These are phyloP conservation scores for Potentilla sterilis DNA, from an alignment of 306 rosid genomes.

Conservation along the genomic window DNA sequence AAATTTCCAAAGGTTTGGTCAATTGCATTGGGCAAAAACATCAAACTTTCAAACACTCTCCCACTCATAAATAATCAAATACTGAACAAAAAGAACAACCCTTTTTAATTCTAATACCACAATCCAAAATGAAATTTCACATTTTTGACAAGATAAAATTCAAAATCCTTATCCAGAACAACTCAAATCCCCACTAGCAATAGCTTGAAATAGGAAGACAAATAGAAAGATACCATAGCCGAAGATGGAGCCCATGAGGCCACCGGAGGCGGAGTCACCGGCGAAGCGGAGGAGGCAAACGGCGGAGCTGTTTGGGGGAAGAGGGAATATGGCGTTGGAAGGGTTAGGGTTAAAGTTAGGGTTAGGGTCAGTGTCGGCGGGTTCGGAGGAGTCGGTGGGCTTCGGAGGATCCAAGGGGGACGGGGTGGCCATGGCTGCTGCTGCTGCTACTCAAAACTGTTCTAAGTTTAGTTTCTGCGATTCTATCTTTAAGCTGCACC, in stretches of 20 bases:
- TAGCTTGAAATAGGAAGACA: background rate
- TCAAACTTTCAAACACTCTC: background rate
- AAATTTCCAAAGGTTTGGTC: background rate
- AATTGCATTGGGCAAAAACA: background rate
- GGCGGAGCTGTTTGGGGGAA: constrained; percentile 39
- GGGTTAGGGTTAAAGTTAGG: constrained; percentile 30
- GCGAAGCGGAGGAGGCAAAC: constrained; percentile 76
- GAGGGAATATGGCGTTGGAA: constrained; percentile 45
- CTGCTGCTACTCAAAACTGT: background rate
- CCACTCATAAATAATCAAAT: background rate
- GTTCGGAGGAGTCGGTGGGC: constrained; percentile 36
- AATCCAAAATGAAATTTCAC: background rate
- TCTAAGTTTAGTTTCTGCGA: background rate
- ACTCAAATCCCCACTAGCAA: background rate
- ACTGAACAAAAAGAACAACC: background rate
- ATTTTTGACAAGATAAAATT: too few species aligned
- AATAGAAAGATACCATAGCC: constrained; percentile 62
- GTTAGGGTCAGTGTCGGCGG: constrained; percentile 26
- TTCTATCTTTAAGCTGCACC: background rate
- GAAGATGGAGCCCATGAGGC: constrained; percentile 91
- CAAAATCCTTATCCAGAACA: background rate
- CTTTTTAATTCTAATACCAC: background rate
- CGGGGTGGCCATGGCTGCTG: constrained; percentile 41
- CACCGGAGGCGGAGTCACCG: constrained; percentile 78
- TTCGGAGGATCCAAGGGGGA: constrained; percentile 41